These are phyloP conservation scores for Rhodotorula mucilaginosa DNA, from an alignment of 1,284 basidiomycete genomes.

Conservation along the genomic window DNA sequence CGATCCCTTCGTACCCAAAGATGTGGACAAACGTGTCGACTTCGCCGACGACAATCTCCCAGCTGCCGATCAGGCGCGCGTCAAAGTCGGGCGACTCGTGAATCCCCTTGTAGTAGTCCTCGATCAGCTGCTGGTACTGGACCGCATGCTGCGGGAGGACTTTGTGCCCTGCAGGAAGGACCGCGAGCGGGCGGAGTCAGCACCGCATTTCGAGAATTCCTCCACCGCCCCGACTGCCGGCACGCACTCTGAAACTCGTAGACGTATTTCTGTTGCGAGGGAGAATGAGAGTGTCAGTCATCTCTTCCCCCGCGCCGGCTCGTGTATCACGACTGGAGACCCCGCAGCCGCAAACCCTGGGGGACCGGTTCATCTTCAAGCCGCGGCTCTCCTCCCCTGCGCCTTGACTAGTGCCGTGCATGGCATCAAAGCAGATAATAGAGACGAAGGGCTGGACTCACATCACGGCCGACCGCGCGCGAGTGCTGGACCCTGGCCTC, in stretches of 20 bases:
- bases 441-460: background rate
- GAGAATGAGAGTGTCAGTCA: background rate
- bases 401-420: too few relatives aligned
- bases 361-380: background rate
- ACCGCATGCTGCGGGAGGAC: conserved; percentile 74
- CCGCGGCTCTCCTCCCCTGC: background rate
- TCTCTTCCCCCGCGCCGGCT: background rate
- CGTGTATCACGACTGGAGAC: conserved; percentile 51
- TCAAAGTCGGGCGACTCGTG: conserved; percentile 67
- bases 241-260: conserved; percentile 90
- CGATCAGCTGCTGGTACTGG: conserved; percentile 68
- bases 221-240: too few relatives aligned
- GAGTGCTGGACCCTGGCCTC: conserved; percentile 77
- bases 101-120: conserved; percentile 74
- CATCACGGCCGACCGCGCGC: conserved; percentile 73
- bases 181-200: background rate
- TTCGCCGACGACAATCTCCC: conserved; percentile 82
- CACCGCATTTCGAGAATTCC: too few relatives aligned
- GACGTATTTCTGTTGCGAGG: conserved; percentile 47
- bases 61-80: conserved; percentile 84
- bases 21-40: conserved; percentile 83
- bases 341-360: background rate
- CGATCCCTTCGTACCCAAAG: conserved; percentile 84
- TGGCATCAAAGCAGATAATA: too few relatives aligned
- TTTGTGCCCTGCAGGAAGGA: conserved; percentile 62